Percentiles rank a stretch among this genome's conserved stretches.
These are phyloP conservation scores for Candida ovalis DNA, from an alignment of 805 yeast genomes.

Conservation along the genomic window DNA sequence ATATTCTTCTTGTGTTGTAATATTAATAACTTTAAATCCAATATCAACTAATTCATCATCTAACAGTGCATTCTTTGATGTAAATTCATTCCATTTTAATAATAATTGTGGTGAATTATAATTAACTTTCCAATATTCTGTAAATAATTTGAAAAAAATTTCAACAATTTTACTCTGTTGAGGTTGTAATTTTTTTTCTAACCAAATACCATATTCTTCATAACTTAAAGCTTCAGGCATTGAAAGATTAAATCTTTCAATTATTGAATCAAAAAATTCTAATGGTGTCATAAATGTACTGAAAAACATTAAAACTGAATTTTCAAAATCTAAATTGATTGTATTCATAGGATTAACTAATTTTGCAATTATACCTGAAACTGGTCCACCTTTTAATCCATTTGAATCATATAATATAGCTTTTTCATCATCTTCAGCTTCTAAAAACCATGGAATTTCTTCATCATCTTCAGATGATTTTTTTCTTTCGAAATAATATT, in stretches of 20 bases:
- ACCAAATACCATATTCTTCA: slow-evolving; percentile 79
- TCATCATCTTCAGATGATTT: slow-evolving; percentile 34
- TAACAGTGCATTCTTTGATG: slow-evolving; percentile 11
- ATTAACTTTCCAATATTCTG: slow-evolving; percentile 65
- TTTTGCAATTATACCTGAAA: slow-evolving; percentile 72
- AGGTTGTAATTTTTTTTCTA: slow-evolving; percentile 62
- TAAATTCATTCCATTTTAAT: slow-evolving; percentile 25
- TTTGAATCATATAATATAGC: slow-evolving; percentile 55
- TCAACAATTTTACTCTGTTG: slow-evolving; percentile 63
- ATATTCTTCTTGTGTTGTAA: slow-evolving; percentile 26
- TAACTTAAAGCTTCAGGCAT: slow-evolving; percentile 88
- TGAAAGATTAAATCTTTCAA: slow-evolving; percentile 60
- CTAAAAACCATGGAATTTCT: slow-evolving; percentile 69
- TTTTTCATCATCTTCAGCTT: slow-evolving; percentile 55
- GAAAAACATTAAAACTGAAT: slow-evolving; percentile 71
- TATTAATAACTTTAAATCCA: slow-evolving; percentile 22
- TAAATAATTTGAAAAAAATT: slow-evolving; percentile 62
- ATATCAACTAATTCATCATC: slow-evolving; percentile 12
- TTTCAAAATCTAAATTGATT: slow-evolving; percentile 57
- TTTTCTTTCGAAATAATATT: slow-evolving; percentile 32
- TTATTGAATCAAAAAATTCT: slow-evolving; percentile 55
- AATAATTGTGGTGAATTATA: slow-evolving; percentile 47
- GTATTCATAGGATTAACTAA: slow-evolving; percentile 68
- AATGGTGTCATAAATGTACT: slow-evolving; percentile 66
- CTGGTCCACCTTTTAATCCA: slow-evolving; percentile 83